Evolutionary conservation across 495 filamentous ascomycete species (phyloP).

Genomic region (Penicillium salamii): DNA sequence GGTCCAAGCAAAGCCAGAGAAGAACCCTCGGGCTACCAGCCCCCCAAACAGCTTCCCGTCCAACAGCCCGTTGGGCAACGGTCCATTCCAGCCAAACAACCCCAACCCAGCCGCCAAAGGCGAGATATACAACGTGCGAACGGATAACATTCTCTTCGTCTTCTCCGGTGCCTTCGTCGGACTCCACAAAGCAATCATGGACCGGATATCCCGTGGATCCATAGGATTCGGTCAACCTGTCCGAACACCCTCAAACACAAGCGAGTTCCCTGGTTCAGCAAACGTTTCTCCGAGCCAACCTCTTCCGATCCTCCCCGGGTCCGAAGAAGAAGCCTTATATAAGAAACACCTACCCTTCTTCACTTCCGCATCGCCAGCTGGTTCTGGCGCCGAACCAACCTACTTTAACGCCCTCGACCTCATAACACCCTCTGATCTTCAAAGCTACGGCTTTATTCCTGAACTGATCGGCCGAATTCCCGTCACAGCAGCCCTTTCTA

Average conservation of each 20-base stretch:
- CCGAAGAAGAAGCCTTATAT: constrained; percentile 60
- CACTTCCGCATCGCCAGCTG: constrained; percentile 34
- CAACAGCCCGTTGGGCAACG: constrained; percentile 48
- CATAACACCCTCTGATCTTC: constrained; percentile 76
- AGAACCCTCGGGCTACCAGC: constrained; percentile 49
- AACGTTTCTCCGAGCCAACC: constrained; percentile 39
- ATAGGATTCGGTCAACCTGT: constrained; percentile 91
- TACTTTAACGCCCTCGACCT: constrained; percentile 80
- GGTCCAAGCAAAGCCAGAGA: constrained; percentile 75
- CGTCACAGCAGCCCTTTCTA: constrained; percentile 76
- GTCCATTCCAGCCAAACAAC: constrained; percentile 36
- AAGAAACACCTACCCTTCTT: constrained; percentile 69
- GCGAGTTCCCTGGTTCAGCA: constrained; percentile 21
- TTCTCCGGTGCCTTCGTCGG: constrained; percentile 95
- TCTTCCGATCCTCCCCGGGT: constrained; percentile 44
- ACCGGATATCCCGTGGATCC: constrained; percentile 79
- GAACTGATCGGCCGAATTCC: constrained; percentile 92
- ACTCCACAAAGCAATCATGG: constrained; percentile 81
- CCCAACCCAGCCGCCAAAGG: constrained; percentile 58
- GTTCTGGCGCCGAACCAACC: constrained; percentile 36
- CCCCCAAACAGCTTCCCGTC: constrained; percentile 44
- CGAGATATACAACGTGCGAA: constrained; percentile 87
- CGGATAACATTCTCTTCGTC: constrained; percentile 94
- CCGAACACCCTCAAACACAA: constrained; percentile 40
- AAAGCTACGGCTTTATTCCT: constrained; percentile 90